Conservation (phyloP, 345 rosid species). For the Stellera chamaejasme region DNA sequence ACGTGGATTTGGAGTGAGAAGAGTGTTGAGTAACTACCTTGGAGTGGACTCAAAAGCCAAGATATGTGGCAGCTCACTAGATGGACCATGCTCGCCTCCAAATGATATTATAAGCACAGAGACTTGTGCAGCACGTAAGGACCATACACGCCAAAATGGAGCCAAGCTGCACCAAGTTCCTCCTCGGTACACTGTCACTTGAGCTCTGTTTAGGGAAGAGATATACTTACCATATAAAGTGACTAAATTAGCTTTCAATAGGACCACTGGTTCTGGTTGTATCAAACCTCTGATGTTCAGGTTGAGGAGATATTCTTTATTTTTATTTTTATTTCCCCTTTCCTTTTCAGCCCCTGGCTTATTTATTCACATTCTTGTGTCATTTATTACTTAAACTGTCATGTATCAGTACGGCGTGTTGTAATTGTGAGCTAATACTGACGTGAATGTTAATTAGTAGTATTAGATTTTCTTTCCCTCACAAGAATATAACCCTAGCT, state of each 20-base stretch:
- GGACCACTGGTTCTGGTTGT: too few species aligned
- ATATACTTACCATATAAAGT: constrained; percentile 4
- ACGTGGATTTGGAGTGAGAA: constrained; percentile 84
- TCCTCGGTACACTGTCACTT: constrained; percentile 38
- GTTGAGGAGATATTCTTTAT: too few species aligned
- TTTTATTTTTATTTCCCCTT: too few species aligned
- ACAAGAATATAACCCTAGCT: too few species aligned
- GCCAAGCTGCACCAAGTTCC: constrained; percentile 17
- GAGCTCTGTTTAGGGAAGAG: constrained; percentile 4
- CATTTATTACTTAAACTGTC: too few species aligned
- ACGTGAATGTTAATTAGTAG: too few species aligned
- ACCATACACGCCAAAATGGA: constrained; percentile 11
- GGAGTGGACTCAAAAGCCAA: constrained; percentile 61
- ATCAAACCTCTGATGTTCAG: too few species aligned
- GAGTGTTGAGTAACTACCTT: constrained; percentile 67
- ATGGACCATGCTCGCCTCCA: constrained; percentile 24
- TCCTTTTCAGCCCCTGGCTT: too few species aligned
- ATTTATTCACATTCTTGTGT: too few species aligned
- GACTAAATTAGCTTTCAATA: neutral
- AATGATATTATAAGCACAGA: constrained; percentile 17
- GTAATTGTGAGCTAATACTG: too few species aligned
- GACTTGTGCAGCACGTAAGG: constrained; percentile 14
- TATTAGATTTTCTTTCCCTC: too few species aligned
- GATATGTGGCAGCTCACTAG: constrained; percentile 37
- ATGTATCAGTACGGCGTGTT: too few species aligned